Base-by-base conservation (phyloP, 1,284 basidiomycete species). In the Sporisorium iseilematis-ciliati region DNA sequence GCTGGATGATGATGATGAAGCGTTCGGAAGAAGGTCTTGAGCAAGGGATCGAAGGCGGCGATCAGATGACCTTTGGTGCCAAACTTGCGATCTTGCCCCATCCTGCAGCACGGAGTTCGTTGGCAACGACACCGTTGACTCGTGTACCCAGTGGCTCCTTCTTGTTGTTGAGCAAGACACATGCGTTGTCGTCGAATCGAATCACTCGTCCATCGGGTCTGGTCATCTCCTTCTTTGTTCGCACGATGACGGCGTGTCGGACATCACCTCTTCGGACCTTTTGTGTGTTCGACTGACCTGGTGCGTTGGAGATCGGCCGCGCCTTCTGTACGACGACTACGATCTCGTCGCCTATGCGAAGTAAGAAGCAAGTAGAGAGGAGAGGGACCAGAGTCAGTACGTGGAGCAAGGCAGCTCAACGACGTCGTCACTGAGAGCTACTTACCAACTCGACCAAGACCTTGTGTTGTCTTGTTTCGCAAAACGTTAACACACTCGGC, bases 141-240 rank as follows among this genome's bases (percentile, higher is more conserved):
- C 96, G 90, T 65, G 95, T 97, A 7, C 95, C 96, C 68, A 98
- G 86, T 91, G 98, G 94, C 87, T 99, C 96, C 79, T 92, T 91
- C 88, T 97, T 98, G 88, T 94, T 94, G 87, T 99, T 99, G 68
- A 99, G 87, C 31, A 99, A 87, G 1, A 99, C 95, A 35, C 92
- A 95, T 0, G 97, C 97, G 84, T 98, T 98, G 88, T 99, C 97
- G 87, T 99, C 97, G 86, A 99, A 99, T 54, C 93, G 90, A 81
- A 95, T 88, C 75, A 90, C 88, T 14, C 93, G 89, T 5, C 94
- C 95, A 85, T 97, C 94, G n/a, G 94, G 92, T 82, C 94, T 88
- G 45, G 90, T 89, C 11, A 92, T 91, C 49, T 91, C 86, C 86
- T 95, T 95, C 79, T 91, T 90, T 14, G 94, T 96, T 54, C 96